phyloP scores from a whole-genome alignment of 306 rosid species.

The Morella rubra region DNA sequence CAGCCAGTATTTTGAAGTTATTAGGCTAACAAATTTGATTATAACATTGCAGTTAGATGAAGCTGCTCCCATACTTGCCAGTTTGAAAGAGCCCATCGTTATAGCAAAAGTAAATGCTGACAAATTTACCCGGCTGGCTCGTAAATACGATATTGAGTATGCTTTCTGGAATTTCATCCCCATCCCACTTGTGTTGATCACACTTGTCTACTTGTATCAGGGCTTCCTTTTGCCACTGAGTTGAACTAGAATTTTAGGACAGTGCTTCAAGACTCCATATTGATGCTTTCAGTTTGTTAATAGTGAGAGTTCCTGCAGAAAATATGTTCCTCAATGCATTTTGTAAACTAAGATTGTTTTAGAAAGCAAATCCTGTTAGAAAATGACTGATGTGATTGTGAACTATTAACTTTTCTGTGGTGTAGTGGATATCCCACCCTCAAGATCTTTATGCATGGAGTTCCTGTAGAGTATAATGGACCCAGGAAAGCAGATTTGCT shows the following conservation, averaged over 20 bases:
- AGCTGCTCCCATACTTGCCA: slow-evolving; percentile 82
- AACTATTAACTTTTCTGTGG: slow-evolving; percentile 18
- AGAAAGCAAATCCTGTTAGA: not conserved
- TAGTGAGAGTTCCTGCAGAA: slow-evolving; percentile 4
- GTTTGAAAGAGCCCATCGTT: slow-evolving; percentile 67
- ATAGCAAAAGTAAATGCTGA: slow-evolving; percentile 88
- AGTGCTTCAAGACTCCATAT: not conserved
- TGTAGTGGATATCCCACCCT: slow-evolving; percentile 82
- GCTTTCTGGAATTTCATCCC: slow-evolving; percentile 23
- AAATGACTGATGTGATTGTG: slow-evolving; percentile 5
- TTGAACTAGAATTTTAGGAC: slow-evolving; percentile 3
- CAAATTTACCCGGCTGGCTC: slow-evolving; percentile 65
- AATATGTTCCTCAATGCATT: not conserved
- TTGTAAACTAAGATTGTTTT: not conserved
- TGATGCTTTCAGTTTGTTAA: not conserved
- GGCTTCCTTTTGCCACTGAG: slow-evolving; percentile 15
- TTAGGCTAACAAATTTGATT: slow-evolving; percentile 17
- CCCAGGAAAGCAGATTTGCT: slow-evolving; percentile 89
- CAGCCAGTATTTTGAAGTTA: not conserved
- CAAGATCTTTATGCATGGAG: slow-evolving; percentile 71
- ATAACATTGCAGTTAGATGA: slow-evolving; percentile 71
- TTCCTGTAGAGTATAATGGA: slow-evolving; percentile 73
- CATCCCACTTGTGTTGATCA: slow-evolving; percentile 6
- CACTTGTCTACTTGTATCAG: slow-evolving; percentile 8
- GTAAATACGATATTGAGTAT: slow-evolving; percentile 72